Evolutionary conservation across 331 rosid genomes (phyloP).

Genomic region (Saraca asoca): DNA sequence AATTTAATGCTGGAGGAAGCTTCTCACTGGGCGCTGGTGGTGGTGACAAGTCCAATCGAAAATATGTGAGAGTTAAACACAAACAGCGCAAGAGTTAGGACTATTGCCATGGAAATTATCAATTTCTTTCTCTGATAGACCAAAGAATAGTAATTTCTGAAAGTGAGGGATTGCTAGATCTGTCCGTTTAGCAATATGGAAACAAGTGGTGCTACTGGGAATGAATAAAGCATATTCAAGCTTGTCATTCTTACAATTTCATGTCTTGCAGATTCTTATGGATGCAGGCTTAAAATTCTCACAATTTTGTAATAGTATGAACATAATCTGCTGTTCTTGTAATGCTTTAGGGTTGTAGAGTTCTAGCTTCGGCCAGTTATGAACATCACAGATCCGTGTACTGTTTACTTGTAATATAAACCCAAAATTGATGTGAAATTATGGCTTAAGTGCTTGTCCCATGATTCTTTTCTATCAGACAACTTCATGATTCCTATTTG

Average conservation of each 20-base stretch:
- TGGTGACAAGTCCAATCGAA: constrained; percentile 67
- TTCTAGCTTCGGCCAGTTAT: too few relatives aligned
- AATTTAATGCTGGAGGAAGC: constrained; percentile 56
- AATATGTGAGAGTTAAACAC: constrained; percentile 43
- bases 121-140: too few relatives aligned
- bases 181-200: constrained; percentile 31
- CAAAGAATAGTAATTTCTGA: constrained; percentile 22
- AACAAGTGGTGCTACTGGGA: constrained; percentile 37
- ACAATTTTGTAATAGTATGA: constrained; percentile 56
- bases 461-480: too few relatives aligned
- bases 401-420: too few relatives aligned
- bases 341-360: constrained; percentile 39
- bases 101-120: too few relatives aligned
- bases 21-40: constrained; percentile 84
- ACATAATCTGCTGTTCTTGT: constrained; percentile 35
- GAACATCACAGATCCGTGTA: constrained; percentile 1
- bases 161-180: constrained; percentile 29
- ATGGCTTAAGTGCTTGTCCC: too few relatives aligned
- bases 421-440: too few relatives aligned
- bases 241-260: constrained; percentile 8
- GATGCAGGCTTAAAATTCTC: constrained; percentile 43
- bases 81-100: too few relatives aligned
- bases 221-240: constrained; percentile 27
- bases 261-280: constrained; percentile 33
- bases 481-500: too few relatives aligned